Evolutionary conservation across 2,329 filamentous ascomycete genomes (phyloP).

Genomic region (Arthrobotrys megalospora): DNA sequence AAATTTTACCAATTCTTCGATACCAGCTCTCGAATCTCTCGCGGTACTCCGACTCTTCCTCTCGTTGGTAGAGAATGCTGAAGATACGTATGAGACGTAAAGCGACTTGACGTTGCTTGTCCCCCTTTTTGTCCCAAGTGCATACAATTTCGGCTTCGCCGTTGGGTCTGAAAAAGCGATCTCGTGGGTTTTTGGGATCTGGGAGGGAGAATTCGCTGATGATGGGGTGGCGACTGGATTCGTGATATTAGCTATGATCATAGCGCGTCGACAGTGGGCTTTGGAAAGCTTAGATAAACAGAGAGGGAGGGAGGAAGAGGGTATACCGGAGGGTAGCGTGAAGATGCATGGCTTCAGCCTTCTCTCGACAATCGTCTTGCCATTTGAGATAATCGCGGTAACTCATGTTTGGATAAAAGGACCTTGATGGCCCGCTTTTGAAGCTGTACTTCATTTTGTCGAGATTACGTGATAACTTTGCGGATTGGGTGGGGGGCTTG

Average conservation of each 20-base stretch:
- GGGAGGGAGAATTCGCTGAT: neutral
- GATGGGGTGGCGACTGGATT: neutral
- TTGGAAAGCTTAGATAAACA: neutral
- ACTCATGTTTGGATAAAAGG: neutral
- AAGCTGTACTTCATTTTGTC: neutral
- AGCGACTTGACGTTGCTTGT: neutral
- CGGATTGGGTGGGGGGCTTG: neutral
- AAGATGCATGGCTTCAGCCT: neutral
- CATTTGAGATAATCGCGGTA: slow-evolving; percentile 19
- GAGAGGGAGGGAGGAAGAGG: neutral
- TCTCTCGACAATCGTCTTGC: neutral
- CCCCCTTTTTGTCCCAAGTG: neutral
- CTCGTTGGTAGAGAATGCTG: neutral
- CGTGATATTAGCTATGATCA: neutral
- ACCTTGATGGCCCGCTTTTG: neutral
- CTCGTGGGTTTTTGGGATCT: neutral
- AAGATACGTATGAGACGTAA: neutral
- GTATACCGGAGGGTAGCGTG: neutral
- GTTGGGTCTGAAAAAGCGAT: slow-evolving; percentile 3
- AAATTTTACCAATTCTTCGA: too few species aligned
- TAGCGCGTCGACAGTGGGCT: neutral
- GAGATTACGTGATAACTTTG: neutral
- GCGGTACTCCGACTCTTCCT: neutral
- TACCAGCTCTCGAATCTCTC: neutral
- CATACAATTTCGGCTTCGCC: neutral